Conservation (phyloP, 2,329 filamentous ascomycete species). For the Cladosporium austrohemisphaericum region DNA sequence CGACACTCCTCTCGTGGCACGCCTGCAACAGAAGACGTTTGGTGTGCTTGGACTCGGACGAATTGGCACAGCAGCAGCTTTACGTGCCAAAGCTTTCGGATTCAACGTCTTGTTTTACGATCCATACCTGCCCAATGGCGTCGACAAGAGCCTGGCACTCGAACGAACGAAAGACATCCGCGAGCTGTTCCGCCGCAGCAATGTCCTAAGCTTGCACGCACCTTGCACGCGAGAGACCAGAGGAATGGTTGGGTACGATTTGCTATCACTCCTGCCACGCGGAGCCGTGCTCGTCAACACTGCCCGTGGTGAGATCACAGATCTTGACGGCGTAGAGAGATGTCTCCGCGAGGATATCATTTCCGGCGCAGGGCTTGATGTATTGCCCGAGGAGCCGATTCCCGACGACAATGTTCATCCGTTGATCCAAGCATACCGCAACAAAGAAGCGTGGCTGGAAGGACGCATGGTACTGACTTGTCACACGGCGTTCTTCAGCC, state of each 20-base stretch:
- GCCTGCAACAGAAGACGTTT: conserved; percentile 27
- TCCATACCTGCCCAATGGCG: conserved; percentile 32
- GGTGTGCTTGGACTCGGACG: conserved; percentile 30
- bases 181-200: conserved; percentile 38
- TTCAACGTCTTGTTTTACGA: conserved; percentile 33
- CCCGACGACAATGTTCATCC: conserved; percentile 28
- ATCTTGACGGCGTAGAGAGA: conserved; percentile 29
- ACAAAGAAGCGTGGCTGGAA: conserved; percentile 42
- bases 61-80: conserved; percentile 30
- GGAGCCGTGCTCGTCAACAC: conserved; percentile 32
- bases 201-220: conserved; percentile 68
- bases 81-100: conserved; percentile 32
- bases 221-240: conserved; percentile 66
- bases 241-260: conserved; percentile 26
- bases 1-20: conserved; percentile 27
- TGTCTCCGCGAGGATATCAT: conserved; percentile 28
- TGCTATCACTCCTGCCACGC: conserved; percentile 29
- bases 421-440: conserved; percentile 29
- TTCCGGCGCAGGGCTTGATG: conserved; percentile 32
- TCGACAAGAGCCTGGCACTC: conserved; percentile 30
- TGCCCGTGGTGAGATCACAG: conserved; percentile 30
- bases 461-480: conserved; percentile 37
- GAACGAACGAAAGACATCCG: conserved; percentile 30
- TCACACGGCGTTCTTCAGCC: conserved; percentile 28
- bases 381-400: conserved; percentile 33